A percentile compares a stretch with the other conserved stretches of the same genome.
Conservation (phyloP, 768 basidiomycete genomes). For the Boletus reticulatus region DNA sequence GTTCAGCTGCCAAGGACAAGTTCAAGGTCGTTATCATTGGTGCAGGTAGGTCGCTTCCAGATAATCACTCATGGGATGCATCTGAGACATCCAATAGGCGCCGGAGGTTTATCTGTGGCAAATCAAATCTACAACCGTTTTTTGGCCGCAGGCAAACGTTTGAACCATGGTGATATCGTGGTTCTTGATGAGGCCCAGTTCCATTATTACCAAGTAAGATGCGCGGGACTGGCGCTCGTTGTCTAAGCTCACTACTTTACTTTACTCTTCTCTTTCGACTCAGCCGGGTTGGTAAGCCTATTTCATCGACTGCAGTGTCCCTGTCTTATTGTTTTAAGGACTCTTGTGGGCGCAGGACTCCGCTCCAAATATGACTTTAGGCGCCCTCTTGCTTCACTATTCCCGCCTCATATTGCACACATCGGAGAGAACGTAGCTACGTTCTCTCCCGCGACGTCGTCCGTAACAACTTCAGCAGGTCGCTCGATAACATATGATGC, state of each 20-base stretch:
- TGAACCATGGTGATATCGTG: constrained; percentile 76
- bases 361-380: constrained; percentile 66
- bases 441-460: constrained; percentile 75
- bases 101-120: constrained; percentile 78
- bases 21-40: constrained; percentile 88
- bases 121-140: constrained; percentile 87
- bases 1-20: constrained; percentile 42
- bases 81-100: constrained; percentile 46
- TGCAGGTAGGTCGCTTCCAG: constrained; percentile 53
- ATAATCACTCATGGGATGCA: constrained; percentile 1
- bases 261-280: not conserved
- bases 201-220: constrained; percentile 81
- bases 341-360: constrained; percentile 89
- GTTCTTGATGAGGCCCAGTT: constrained; percentile 79
- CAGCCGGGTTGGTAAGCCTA: constrained; percentile 84
- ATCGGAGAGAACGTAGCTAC: constrained; percentile 67
- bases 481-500: constrained; percentile 75
- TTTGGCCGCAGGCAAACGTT: constrained; percentile 59
- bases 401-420: constrained; percentile 72
- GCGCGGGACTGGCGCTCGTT: not conserved
- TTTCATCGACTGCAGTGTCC: not conserved
- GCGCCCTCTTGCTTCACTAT: constrained; percentile 61
- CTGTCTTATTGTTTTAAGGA: constrained; percentile 49
- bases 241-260: not conserved
- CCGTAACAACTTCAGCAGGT: constrained; percentile 70